Evolutionary conservation across 176 grass and related monocot genomes (phyloP).

Genomic region (Dactylis glomerata): DNA sequence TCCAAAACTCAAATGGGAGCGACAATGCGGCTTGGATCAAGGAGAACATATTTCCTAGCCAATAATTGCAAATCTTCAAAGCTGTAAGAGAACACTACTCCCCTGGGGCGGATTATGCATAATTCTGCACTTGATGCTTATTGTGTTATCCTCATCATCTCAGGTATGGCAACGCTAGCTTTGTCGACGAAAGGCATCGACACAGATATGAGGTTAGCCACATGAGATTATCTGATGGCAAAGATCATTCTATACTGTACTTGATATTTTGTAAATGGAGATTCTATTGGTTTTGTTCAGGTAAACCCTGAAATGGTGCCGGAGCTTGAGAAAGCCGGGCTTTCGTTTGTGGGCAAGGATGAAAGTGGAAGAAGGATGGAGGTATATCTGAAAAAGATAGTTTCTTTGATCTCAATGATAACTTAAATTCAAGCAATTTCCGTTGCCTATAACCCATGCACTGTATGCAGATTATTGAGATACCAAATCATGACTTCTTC

Average conservation of each 20-base stretch:
- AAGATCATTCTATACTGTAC: not conserved
- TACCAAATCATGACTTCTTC: slow-evolving; percentile 74
- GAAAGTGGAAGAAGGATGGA: slow-evolving; percentile 82
- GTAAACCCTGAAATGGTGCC: slow-evolving; percentile 91
- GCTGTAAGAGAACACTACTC: slow-evolving; percentile 57
- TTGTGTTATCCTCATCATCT: not conserved
- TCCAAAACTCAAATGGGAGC: slow-evolving; percentile 98
- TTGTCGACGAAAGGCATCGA: slow-evolving; percentile 80
- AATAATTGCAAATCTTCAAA: slow-evolving; percentile 66
- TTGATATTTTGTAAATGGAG: slow-evolving; percentile 4
- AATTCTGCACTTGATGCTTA: not conserved
- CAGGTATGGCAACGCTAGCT: slow-evolving; percentile 68
- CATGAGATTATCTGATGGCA: slow-evolving; percentile 22
- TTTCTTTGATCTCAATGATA: not conserved
- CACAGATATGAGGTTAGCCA: slow-evolving; percentile 92
- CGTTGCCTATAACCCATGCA: slow-evolving; percentile 18
- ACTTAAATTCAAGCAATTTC: slow-evolving; percentile 8
- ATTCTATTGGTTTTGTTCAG: slow-evolving; percentile 44
- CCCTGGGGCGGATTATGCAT: not conserved
- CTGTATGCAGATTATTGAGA: slow-evolving; percentile 77
- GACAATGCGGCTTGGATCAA: slow-evolving; percentile 94
- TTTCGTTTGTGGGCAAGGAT: slow-evolving; percentile 90
- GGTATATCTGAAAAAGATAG: slow-evolving; percentile 43
- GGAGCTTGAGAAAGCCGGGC: slow-evolving; percentile 79
- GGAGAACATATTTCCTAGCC: slow-evolving; percentile 70